phyloP scores from a whole-genome alignment of 257 asterid genomes.

The Scutellaria barbata region DNA sequence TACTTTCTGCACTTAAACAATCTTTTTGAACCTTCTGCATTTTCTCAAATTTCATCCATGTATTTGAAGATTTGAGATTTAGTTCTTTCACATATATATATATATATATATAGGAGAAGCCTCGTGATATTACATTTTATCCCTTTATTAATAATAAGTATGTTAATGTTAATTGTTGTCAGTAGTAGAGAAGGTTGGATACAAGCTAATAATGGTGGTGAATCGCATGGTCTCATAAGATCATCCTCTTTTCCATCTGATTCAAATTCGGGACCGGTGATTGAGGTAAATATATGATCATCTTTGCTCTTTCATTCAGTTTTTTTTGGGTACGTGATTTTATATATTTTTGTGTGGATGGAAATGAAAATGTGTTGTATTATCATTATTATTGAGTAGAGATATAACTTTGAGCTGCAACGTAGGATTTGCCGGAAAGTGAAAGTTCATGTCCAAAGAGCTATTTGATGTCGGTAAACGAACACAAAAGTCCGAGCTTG shows the following conservation, averaged over 20 bases:
- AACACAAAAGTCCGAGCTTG: conserved; percentile 55
- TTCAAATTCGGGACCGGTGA: conserved; percentile 53
- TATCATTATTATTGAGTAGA: no score
- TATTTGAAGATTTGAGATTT: no score
- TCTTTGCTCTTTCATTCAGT: background rate
- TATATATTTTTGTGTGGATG: background rate
- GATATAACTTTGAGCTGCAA: no score
- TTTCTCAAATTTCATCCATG: no score
- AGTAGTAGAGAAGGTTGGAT: conserved; percentile 73
- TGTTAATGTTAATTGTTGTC: conserved; percentile 5
- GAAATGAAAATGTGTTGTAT: background rate
- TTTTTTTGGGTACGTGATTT: background rate
- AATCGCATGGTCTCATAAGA: conserved; percentile 47
- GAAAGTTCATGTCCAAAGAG: conserved; percentile 43
- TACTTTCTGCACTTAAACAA: no score
- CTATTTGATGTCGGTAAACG: conserved; percentile 33
- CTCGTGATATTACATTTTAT: background rate
- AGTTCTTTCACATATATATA: no score
- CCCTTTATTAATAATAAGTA: background rate
- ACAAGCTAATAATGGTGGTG: conserved; percentile 49
- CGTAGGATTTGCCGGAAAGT: conserved; percentile 48
- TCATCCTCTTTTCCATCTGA: conserved; percentile 60
- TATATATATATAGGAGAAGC: no score
- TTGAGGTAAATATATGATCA: conserved; percentile 45
- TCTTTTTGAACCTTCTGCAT: no score